A percentile compares a stretch with the other conserved stretches of the same genome.
phyloP scores from a whole-genome alignment of 2,329 filamentous ascomycete species.

The Aspergillus cejpii region DNA sequence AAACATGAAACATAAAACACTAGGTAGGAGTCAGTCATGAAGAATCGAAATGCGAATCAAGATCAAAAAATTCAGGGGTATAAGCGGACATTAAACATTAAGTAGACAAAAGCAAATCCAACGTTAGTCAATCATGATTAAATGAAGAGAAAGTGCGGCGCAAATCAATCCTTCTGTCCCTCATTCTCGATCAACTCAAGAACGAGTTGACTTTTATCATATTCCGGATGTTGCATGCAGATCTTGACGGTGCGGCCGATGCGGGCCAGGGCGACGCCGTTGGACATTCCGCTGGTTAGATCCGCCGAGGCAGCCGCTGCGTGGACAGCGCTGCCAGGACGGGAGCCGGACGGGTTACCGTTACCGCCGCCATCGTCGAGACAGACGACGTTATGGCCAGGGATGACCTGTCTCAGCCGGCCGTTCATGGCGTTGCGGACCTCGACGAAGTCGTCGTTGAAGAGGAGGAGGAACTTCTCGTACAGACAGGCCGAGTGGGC shows the following conservation, averaged over 20 bases:
- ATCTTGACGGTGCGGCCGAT: constrained; percentile 76
- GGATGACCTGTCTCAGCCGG: constrained; percentile 84
- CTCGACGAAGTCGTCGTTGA: constrained; percentile 95
- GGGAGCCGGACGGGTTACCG: too few relatives aligned
- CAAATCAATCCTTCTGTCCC: constrained; percentile 55
- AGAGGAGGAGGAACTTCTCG: constrained; percentile 83
- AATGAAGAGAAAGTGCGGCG: neutral
- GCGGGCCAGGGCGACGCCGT: constrained; percentile 29
- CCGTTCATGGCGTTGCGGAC: constrained; percentile 96
- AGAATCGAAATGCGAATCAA: too few relatives aligned
- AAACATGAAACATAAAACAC: too few relatives aligned
- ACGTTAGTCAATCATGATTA: neutral
- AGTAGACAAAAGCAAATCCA: neutral
- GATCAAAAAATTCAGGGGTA: too few relatives aligned
- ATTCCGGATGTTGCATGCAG: constrained; percentile 87
- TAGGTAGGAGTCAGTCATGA: too few relatives aligned
- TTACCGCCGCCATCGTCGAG: constrained; percentile 76
- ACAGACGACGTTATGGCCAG: constrained; percentile 80
- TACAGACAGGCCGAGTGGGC: constrained; percentile 82
- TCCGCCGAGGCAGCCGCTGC: constrained; percentile 32
- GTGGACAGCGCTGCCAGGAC: constrained; percentile 40
- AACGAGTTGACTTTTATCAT: constrained; percentile 76
- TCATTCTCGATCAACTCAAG: constrained; percentile 90
- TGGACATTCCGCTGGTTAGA: constrained; percentile 27
- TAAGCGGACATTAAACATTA: neutral